These are phyloP conservation scores for Aureobasidium lini DNA, from an alignment of 2,329 filamentous ascomycete genomes.

Conservation along the genomic window DNA sequence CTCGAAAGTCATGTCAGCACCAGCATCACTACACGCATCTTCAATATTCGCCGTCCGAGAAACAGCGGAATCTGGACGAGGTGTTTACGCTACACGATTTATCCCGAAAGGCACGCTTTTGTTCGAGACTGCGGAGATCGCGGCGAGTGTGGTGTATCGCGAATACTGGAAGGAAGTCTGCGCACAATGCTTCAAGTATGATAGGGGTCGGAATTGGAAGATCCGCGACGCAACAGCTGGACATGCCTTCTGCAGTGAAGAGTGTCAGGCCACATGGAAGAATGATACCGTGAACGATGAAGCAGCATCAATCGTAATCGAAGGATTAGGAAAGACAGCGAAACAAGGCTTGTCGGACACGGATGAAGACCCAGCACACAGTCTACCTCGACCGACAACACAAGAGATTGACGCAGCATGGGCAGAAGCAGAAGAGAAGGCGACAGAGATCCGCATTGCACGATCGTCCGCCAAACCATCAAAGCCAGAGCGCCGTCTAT, in stretches of 20 bases:
- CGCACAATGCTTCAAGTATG: conserved; percentile 40
- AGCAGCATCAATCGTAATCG: conserved; percentile 16
- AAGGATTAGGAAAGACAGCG: conserved; percentile 18
- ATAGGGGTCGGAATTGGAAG: conserved; percentile 34
- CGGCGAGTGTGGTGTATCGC: conserved; percentile 35
- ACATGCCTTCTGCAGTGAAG: conserved; percentile 36
- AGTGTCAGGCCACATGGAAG: conserved; percentile 32
- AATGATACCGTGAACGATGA: conserved; percentile 17
- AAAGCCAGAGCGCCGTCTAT: conserved; percentile 15
- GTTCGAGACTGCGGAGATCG: conserved; percentile 31
- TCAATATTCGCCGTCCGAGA: conserved; percentile 30
- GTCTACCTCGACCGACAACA: conserved; percentile 2
- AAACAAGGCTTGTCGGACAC: not conserved
- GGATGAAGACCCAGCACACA: not conserved
- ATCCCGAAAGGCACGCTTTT: conserved; percentile 32
- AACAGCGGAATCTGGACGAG: conserved; percentile 38
- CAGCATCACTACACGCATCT: conserved; percentile 16
- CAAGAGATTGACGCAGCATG: conserved; percentile 18
- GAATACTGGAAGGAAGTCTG: conserved; percentile 44
- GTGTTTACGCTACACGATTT: conserved; percentile 33
- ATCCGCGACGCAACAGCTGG: conserved; percentile 32
- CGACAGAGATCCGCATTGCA: conserved; percentile 2
- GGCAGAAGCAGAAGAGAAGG: conserved; percentile 6
- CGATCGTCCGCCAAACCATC: conserved; percentile 1
- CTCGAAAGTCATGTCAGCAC: conserved; percentile 2